These are phyloP conservation scores for Cystofilobasidium bisporidii DNA, from an alignment of 768 basidiomycete species.

Conservation along the genomic window DNA sequence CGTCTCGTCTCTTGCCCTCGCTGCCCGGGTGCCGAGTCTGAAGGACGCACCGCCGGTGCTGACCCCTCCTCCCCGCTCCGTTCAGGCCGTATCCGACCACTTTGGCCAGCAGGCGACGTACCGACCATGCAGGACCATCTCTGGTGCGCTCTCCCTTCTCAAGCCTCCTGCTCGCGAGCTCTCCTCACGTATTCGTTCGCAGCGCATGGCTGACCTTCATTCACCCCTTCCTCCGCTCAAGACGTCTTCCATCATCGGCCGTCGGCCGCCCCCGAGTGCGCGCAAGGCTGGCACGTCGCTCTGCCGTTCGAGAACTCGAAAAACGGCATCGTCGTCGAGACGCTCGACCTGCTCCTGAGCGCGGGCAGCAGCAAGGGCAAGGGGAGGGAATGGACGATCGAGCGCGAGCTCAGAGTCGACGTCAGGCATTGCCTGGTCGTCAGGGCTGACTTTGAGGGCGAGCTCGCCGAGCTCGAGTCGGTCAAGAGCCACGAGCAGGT, in stretches of 20 bases:
- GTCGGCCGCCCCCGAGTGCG: background rate
- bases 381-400: background rate
- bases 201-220: too few species aligned
- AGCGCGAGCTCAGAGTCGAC: conserved; percentile 7
- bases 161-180: background rate
- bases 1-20: background rate
- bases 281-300: background rate
- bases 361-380: background rate
- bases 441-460: background rate
- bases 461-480: conserved; percentile 15
- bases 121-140: conserved; percentile 7
- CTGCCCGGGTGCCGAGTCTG: background rate
- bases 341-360: conserved; percentile 18
- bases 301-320: conserved; percentile 23
- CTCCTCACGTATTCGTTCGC: too few species aligned
- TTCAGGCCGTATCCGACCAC: conserved; percentile 15
- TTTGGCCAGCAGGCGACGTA: conserved; percentile 10
- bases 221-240: background rate
- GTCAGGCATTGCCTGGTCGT: conserved; percentile 21
- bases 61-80: background rate
- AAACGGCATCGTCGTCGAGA: conserved; percentile 26
- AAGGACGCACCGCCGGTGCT: background rate
- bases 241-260: conserved; percentile 9
- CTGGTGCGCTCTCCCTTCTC: background rate
- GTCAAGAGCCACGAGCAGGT: conserved; percentile 23